A percentile compares a stretch with the other conserved stretches of the same genome.
Conservation (phyloP, 805 yeast species). For the Tetrapisispora arboricola region DNA sequence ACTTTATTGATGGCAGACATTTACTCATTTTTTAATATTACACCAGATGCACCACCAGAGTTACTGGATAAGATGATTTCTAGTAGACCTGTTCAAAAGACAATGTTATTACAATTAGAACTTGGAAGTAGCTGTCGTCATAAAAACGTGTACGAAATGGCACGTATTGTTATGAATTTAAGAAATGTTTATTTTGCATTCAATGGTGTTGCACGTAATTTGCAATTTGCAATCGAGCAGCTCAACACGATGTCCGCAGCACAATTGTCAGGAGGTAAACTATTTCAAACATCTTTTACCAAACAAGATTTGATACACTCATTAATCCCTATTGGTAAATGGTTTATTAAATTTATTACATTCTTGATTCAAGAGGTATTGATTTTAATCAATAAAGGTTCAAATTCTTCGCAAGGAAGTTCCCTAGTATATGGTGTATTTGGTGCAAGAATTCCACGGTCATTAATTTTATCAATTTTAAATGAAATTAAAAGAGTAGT, state of each 20-base stretch:
- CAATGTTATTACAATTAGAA: conserved; percentile 27
- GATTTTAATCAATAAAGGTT: conserved; percentile 29
- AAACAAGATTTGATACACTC: conserved; percentile 56
- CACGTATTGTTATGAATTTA: conserved; percentile 22
- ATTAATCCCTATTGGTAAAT: conserved; percentile 68
- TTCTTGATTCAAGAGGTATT: conserved; percentile 64
- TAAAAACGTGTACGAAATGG: conserved; percentile 24
- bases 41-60: conserved; percentile 29
- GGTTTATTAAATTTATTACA: conserved; percentile 75
- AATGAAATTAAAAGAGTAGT: conserved; percentile 53
- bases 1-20: conserved; percentile 19
- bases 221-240: conserved; percentile 31
- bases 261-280: conserved; percentile 39
- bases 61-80: conserved; percentile 28
- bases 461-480: conserved; percentile 54
- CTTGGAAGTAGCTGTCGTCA: conserved; percentile 23
- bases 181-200: conserved; percentile 28
- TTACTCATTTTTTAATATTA: conserved; percentile 27
- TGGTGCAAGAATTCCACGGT: conserved; percentile 59
- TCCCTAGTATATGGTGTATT: conserved; percentile 48
- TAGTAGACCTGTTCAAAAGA: conserved; percentile 29
- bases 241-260: conserved; percentile 14
- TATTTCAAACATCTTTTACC: conserved; percentile 40
- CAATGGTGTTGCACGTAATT: conserved; percentile 28
- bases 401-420: conserved; percentile 13